Evolutionary conservation across 208 protist species (phyloP).

Genomic region (Naegleria fowleri): DNA sequence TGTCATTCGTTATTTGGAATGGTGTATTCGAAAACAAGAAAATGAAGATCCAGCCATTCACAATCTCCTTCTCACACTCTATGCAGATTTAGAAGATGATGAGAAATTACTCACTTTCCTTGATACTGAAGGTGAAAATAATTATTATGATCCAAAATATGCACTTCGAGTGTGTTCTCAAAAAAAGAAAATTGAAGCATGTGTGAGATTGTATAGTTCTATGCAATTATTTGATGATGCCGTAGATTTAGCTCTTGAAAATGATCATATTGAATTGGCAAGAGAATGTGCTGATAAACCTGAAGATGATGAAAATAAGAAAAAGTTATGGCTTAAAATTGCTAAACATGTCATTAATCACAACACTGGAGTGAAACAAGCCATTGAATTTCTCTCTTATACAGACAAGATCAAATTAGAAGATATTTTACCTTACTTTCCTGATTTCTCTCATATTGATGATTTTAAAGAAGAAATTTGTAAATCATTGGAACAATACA

Average conservation of each 20-base stretch:
- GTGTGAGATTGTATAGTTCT: slow-evolving; percentile 78
- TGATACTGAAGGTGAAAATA: slow-evolving; percentile 33
- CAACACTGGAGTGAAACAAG: slow-evolving; percentile 63
- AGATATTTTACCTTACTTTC: slow-evolving; percentile 86
- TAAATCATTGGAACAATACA: slow-evolving; percentile 75
- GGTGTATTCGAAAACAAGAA: slow-evolving; percentile 67
- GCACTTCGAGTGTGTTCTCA: slow-evolving; percentile 78
- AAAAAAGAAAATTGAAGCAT: slow-evolving; percentile 58
- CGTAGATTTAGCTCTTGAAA: slow-evolving; percentile 68
- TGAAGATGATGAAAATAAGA: slow-evolving; percentile 60
- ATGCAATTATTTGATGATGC: slow-evolving; percentile 88
- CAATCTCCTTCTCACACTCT: slow-evolving; percentile 84
- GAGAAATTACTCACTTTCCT: slow-evolving; percentile 68
- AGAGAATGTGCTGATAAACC: slow-evolving; percentile 59
- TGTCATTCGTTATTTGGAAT: slow-evolving; percentile 78
- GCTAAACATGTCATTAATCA: slow-evolving; percentile 73
- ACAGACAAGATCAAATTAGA: slow-evolving; percentile 78
- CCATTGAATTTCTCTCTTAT: slow-evolving; percentile 59
- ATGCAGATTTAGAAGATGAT: slow-evolving; percentile 66
- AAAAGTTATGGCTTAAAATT: slow-evolving; percentile 83
- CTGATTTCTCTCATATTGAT: slow-evolving; percentile 78
- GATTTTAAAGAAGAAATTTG: slow-evolving; percentile 89
- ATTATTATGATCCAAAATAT: slow-evolving; percentile 73
- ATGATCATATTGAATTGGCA: slow-evolving; percentile 59
- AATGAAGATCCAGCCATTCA: slow-evolving; percentile 76